These are phyloP conservation scores for Ceratobasidium sp. DNA, from an alignment of 1,284 basidiomycete genomes.

Conservation along the genomic window DNA sequence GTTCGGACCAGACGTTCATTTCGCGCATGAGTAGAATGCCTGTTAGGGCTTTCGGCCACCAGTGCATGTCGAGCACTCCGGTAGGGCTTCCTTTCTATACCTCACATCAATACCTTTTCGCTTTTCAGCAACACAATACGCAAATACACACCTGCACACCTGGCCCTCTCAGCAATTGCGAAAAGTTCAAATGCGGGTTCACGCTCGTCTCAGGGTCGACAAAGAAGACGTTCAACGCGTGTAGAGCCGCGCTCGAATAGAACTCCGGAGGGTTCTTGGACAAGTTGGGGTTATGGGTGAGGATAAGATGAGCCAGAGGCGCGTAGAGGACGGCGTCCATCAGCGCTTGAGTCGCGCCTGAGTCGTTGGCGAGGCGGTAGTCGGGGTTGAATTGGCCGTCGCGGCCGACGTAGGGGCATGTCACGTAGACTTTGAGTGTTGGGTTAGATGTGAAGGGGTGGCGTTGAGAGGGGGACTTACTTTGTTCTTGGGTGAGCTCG, in stretches of 20 bases:
- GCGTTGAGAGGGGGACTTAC: neutral
- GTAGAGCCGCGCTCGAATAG: conserved; percentile 24
- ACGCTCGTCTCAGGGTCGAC: conserved; percentile 55
- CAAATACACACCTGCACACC: conserved; percentile 40
- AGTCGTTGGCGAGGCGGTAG: conserved; percentile 54
- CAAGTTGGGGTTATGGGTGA: conserved; percentile 49
- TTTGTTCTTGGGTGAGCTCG: conserved; percentile 49
- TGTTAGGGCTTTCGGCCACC: conserved; percentile 52
- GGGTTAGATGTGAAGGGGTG: neutral
- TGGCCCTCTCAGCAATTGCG: conserved; percentile 57
- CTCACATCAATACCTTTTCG: conserved; percentile 12
- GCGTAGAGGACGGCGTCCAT: conserved; percentile 56
- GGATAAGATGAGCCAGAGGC: conserved; percentile 52
- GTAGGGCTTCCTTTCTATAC: conserved; percentile 47
- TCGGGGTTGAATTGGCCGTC: conserved; percentile 59
- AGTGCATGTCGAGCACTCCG: conserved; percentile 52
- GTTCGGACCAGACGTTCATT: conserved; percentile 43
- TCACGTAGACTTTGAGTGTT: conserved; percentile 51
- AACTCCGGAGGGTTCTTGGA: conserved; percentile 18
- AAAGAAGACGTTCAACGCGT: conserved; percentile 50
- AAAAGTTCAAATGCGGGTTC: conserved; percentile 58
- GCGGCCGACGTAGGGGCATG: conserved; percentile 52
- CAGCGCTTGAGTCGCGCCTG: conserved; percentile 54
- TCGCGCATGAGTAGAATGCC: conserved; percentile 51
- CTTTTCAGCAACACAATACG: conserved; percentile 48